Evolutionary conservation across 441 rosid genomes (phyloP).

Genomic region (Brassica balearica): DNA sequence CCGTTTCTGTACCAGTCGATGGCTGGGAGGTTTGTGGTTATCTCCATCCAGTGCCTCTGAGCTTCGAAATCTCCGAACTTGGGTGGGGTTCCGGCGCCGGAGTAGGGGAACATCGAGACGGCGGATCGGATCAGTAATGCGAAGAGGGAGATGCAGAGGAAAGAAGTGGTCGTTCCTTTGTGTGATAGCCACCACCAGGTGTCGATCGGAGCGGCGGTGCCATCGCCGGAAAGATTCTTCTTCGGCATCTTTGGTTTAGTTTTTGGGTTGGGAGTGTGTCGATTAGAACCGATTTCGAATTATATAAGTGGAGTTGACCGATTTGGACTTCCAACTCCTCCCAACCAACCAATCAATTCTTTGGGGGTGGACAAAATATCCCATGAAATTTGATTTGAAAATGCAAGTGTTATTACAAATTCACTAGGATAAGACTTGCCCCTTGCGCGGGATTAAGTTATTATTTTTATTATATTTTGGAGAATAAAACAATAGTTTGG

Average conservation of each 20-base stretch:
- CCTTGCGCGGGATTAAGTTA: too few relatives aligned
- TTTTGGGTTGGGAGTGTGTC: background rate
- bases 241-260: slow-evolving; percentile 25
- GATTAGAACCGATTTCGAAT: slow-evolving; percentile 10
- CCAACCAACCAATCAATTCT: too few relatives aligned
- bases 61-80: slow-evolving; percentile 95
- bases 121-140: slow-evolving; percentile 75
- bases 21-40: slow-evolving; percentile 70
- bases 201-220: slow-evolving; percentile 23
- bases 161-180: slow-evolving; percentile 52
- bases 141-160: slow-evolving; percentile 64
- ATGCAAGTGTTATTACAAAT: too few relatives aligned
- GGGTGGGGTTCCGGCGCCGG: slow-evolving; percentile 84
- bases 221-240: slow-evolving; percentile 37
- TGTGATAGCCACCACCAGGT: slow-evolving; percentile 57
- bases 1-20: slow-evolving; percentile 76
- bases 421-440: too few relatives aligned
- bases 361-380: too few relatives aligned
- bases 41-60: slow-evolving; percentile 98
- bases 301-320: background rate
- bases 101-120: slow-evolving; percentile 74
- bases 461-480: too few relatives aligned
- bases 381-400: too few relatives aligned
- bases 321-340: background rate
- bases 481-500: too few relatives aligned